phyloP scores from a whole-genome alignment of 1,139 yeast species.

The Pichia sp. region DNA sequence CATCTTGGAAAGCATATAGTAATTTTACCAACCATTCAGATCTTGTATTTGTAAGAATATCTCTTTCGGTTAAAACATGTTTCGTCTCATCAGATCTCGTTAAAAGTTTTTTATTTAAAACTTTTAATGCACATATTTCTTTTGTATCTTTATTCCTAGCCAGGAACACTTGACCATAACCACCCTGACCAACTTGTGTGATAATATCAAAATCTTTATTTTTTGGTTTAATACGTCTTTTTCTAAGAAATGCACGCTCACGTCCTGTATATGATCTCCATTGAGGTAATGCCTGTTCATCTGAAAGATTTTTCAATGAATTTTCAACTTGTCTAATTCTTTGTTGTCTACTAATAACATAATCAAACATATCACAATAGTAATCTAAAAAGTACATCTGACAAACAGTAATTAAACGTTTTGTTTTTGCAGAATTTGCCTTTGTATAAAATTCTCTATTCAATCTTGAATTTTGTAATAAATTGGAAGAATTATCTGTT shows the following conservation, averaged over 20 bases:
- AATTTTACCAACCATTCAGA: constrained; percentile 94
- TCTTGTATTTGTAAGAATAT: constrained; percentile 88
- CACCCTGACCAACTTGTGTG: constrained; percentile 99
- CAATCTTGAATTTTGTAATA: constrained; percentile 25
- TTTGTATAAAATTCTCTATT: constrained; percentile 50
- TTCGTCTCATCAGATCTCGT: constrained; percentile 91
- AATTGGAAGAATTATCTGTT: constrained; percentile 21
- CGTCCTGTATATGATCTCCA: constrained; percentile 80
- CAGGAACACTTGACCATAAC: constrained; percentile 93
- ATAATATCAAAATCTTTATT: constrained; percentile 93
- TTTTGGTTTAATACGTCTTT: constrained; percentile 84
- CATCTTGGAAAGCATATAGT: constrained; percentile 91
- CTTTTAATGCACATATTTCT: constrained; percentile 93
- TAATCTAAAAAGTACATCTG: constrained; percentile 80
- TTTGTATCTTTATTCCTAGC: constrained; percentile 92
- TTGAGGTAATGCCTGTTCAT: constrained; percentile 53
- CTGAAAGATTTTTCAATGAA: constrained; percentile 44
- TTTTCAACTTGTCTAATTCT: constrained; percentile 63
- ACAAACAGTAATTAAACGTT: constrained; percentile 80
- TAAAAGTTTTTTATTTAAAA: constrained; percentile 78
- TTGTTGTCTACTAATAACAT: constrained; percentile 80
- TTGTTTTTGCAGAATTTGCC: constrained; percentile 70
- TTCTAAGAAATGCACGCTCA: constrained; percentile 79
- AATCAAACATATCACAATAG: constrained; percentile 93
- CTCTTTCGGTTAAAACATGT: constrained; percentile 93